phyloP scores from a whole-genome alignment of 1,284 basidiomycete species.

The Amylostereum areolatum region DNA sequence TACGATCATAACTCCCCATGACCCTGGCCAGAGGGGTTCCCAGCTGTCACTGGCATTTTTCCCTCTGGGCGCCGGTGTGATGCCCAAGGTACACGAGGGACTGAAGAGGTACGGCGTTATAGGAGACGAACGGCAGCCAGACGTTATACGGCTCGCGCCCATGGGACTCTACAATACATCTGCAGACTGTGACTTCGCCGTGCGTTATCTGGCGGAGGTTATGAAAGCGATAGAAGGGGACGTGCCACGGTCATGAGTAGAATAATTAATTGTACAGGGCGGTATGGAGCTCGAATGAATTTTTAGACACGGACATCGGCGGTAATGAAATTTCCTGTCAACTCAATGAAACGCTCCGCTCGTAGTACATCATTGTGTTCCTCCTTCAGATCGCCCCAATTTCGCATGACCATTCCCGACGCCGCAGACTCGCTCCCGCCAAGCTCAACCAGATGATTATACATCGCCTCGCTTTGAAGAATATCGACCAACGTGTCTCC shows the following conservation, averaged over 20 bases:
- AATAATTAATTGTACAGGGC: too few relatives aligned
- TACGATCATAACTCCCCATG: conserved; percentile 82
- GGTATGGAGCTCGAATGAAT: too few relatives aligned
- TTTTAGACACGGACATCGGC: too few relatives aligned
- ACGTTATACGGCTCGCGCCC: conserved; percentile 86
- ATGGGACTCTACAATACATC: conserved; percentile 80
- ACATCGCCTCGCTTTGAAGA: conserved; percentile 56
- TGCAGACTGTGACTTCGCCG: conserved; percentile 70
- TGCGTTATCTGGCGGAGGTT: conserved; percentile 53
- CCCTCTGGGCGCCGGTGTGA: conserved; percentile 53
- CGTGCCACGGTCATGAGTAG: too few relatives aligned
- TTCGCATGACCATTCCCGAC: conserved; percentile 28
- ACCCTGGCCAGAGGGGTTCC: conserved; percentile 66
- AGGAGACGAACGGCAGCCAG: conserved; percentile 85
- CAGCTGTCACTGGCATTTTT: conserved; percentile 83
- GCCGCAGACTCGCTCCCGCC: conserved; percentile 16
- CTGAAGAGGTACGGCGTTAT: conserved; percentile 72
- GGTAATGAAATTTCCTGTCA: conserved; percentile 39
- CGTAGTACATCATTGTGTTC: conserved; percentile 56
- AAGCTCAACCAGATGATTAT: conserved; percentile 40
- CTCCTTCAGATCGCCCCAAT: conserved; percentile 38
- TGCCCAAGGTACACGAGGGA: conserved; percentile 64
- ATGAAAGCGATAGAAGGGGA: conserved; percentile 25
- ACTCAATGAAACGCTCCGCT: conserved; percentile 37
- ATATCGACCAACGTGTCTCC: conserved; percentile 64